These are phyloP conservation scores for Boletus insuetus DNA, from an alignment of 768 basidiomycete genomes.

Conservation along the genomic window DNA sequence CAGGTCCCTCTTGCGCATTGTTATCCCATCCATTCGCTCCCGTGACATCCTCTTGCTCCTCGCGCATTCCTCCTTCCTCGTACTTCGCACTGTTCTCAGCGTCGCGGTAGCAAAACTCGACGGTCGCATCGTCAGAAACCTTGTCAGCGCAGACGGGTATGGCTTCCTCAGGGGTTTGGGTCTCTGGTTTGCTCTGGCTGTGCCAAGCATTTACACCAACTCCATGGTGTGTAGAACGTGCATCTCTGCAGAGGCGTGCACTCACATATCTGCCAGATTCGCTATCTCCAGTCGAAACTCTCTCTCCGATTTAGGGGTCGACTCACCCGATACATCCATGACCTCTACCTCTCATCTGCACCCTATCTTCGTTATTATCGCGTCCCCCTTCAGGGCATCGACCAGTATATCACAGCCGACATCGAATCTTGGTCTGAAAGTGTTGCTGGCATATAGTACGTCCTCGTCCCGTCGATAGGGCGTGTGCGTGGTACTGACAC, in stretches of 20 bases:
- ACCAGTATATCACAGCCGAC: slow-evolving; percentile 93
- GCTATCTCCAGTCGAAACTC: slow-evolving; percentile 84
- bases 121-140: slow-evolving; percentile 82
- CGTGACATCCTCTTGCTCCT: slow-evolving; percentile 73
- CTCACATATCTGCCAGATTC: slow-evolving; percentile 52
- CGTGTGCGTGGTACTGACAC: neutral
- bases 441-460: slow-evolving; percentile 84
- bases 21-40: slow-evolving; percentile 57
- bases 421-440: slow-evolving; percentile 86
- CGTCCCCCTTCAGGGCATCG: slow-evolving; percentile 66
- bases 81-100: slow-evolving; percentile 83
- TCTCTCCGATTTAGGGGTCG: slow-evolving; percentile 81
- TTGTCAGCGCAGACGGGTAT: slow-evolving; percentile 82
- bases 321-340: slow-evolving; percentile 86
- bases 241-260: neutral
- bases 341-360: slow-evolving; percentile 80
- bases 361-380: slow-evolving; percentile 73
- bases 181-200: slow-evolving; percentile 86
- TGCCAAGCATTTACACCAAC: slow-evolving; percentile 95
- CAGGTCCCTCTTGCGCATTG: slow-evolving; percentile 67
- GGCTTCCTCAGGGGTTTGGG: slow-evolving; percentile 81
- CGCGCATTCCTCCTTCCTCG: slow-evolving; percentile 81
- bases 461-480: slow-evolving; percentile 32
- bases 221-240: slow-evolving; percentile 61
- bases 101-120: slow-evolving; percentile 87